Evolutionary conservation across 1,139 yeast genomes (phyloP), one percentile per base, ranked within the genome.

Genomic region (Kodamaea alishanica): DNA sequence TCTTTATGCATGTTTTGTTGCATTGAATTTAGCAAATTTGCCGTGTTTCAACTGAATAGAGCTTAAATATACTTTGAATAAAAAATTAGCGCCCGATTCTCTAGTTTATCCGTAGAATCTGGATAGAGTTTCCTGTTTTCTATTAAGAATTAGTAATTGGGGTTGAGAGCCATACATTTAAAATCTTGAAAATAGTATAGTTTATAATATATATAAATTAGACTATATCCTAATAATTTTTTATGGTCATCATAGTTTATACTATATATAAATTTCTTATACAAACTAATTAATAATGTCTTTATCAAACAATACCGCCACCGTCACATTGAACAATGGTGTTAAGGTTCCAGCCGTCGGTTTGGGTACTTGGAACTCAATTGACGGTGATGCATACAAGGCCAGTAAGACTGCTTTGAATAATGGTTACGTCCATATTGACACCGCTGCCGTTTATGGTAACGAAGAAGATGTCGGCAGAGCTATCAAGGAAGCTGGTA

Each of bases 331-430:
- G 42, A 83, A 82, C 71, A 75, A 78, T 43, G 92, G 92, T 15
- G 66, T 64, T 41, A 53, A 58, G 30, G 82, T 85, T 50, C 95
- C 94, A 23, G 79, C 73, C 24, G 59, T 85, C 42, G 94, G 89
- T 2, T 69, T 84, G 32, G 94, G 95, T 30, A 85, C 95, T n/a
- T 85, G 89, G 88, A 74, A 75, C 58, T 74, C 88, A 10, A 61
- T 75, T 15, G 70, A 73, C 31, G 79, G 76, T 38, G 86, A 79
- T 43, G 79, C 74, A 10, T 76, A 77, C 53, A 61, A 70, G 23
- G 76, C 90, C 12, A 85, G 80, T 23, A 61, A 74, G 40, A 58
- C 70, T 29, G 95, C 95, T 1, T 61, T 86, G 46, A 69, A 77
- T 51, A 65, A 71, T 24, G 95, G 94, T 11, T 84, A 84, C 61